A percentile compares a stretch with the other conserved stretches of the same genome.
These are phyloP conservation scores for Dissophora globulifera DNA, from an alignment of 192 early-diverging fungal genomes.

Conservation along the genomic window DNA sequence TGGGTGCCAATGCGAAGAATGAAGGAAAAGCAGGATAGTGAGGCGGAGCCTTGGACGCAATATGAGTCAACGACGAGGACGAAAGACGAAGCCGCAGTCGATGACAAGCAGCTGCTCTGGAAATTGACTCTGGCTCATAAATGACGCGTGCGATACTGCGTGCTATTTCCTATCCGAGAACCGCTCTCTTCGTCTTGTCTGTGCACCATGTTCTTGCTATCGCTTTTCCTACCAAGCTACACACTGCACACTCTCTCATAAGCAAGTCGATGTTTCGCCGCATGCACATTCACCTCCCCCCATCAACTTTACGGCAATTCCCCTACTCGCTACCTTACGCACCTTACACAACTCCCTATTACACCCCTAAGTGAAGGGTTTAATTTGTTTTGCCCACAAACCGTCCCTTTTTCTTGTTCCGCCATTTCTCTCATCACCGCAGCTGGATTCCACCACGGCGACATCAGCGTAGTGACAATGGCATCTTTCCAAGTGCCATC, in stretches of 20 bases:
- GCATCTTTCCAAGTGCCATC: slow-evolving; percentile 40
- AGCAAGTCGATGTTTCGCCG: slow-evolving; percentile 11
- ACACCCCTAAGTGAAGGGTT: too few species aligned
- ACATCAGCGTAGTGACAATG: slow-evolving; percentile 15
- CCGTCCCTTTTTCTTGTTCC: neutral
- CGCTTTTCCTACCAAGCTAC: too few species aligned
- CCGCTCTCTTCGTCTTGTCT: neutral
- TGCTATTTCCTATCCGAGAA: slow-evolving; percentile 1
- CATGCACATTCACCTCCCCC: slow-evolving; percentile 9
- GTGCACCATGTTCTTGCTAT: too few species aligned
- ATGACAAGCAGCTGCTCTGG: neutral
- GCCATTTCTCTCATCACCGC: slow-evolving; percentile 1
- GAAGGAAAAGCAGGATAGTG: too few species aligned
- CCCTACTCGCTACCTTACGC: neutral
- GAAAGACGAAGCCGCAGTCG: slow-evolving; percentile 16
- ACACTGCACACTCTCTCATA: neutral
- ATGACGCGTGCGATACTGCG: neutral
- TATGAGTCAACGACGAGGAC: slow-evolving; percentile 15
- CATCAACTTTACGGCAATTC: neutral
- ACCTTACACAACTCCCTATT: neutral
- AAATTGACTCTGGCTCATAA: neutral
- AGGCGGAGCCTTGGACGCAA: neutral
- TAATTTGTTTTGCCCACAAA: neutral
- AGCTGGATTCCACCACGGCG: slow-evolving; percentile 4
- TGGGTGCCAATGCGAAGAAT: too few species aligned